phyloP scores from a whole-genome alignment of 768 basidiomycete genomes.

The Jaapia argillacea region DNA sequence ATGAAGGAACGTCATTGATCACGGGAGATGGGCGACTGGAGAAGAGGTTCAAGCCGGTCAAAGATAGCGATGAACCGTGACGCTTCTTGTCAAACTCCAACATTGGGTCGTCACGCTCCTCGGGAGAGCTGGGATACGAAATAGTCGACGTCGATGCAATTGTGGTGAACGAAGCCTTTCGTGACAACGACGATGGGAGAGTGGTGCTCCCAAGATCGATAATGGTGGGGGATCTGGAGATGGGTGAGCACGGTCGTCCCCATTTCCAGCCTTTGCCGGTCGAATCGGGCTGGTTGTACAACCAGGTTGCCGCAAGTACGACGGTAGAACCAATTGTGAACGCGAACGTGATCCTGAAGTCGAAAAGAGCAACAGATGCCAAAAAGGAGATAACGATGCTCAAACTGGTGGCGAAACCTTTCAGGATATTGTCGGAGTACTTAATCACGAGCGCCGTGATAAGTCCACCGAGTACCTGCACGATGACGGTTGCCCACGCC shows the following conservation, averaged over 20 bases:
- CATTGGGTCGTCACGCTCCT: not conserved
- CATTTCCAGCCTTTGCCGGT: not conserved
- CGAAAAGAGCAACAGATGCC: slow-evolving; percentile 83
- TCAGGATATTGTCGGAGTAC: slow-evolving; percentile 85
- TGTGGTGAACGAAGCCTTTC: too few species aligned
- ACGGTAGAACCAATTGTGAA: slow-evolving; percentile 79
- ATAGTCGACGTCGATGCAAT: too few species aligned
- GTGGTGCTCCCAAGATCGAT: too few species aligned
- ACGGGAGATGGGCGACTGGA: not conserved
- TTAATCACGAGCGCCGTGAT: slow-evolving; percentile 93
- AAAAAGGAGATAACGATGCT: slow-evolving; percentile 94
- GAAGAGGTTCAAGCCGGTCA: not conserved
- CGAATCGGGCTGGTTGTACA: slow-evolving; percentile 69
- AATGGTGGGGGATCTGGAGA: not conserved
- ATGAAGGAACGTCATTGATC: not conserved
- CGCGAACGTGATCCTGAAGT: slow-evolving; percentile 76
- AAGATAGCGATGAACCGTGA: not conserved
- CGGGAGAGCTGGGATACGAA: not conserved
- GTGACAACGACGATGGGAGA: too few species aligned
- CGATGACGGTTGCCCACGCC: slow-evolving; percentile 85
- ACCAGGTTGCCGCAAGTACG: slow-evolving; percentile 83
- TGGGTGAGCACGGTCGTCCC: not conserved
- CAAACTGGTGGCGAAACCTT: slow-evolving; percentile 92
- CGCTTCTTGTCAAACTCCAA: not conserved
- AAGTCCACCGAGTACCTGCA: slow-evolving; percentile 87